These are phyloP conservation scores for Besnoitia besnoiti DNA, from an alignment of 169 alveolate genomes.

Conservation along the genomic window DNA sequence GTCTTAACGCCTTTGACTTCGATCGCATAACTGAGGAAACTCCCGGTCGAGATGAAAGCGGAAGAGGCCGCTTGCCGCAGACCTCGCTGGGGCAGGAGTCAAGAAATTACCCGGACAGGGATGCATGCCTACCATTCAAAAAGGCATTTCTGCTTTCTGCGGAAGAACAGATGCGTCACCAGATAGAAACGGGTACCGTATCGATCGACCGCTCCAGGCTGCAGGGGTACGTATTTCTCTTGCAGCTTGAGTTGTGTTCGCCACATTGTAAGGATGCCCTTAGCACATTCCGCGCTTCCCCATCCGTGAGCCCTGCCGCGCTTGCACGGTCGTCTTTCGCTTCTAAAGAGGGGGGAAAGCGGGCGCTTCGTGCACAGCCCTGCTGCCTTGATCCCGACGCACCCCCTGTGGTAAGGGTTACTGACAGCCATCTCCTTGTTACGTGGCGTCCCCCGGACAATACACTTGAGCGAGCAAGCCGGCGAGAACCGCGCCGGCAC, in stretches of 20 bases:
- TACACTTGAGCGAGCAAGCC: neutral
- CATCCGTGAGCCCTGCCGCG: too few species aligned
- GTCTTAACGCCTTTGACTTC: conserved; percentile 19
- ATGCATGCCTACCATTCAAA: too few species aligned
- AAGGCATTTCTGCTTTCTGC: conserved; percentile 26
- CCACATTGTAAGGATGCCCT: neutral
- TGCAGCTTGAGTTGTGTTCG: conserved; percentile 18
- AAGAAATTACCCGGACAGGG: too few species aligned
- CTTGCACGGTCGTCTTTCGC: too few species aligned
- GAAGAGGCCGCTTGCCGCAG: neutral
- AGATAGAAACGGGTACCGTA: neutral
- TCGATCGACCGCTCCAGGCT: neutral
- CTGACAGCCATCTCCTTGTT: conserved; percentile 11
- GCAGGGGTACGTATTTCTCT: neutral
- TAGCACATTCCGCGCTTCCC: too few species aligned
- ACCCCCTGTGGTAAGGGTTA: neutral
- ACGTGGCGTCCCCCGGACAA: neutral
- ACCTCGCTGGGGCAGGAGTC: too few species aligned
- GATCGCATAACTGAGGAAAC: neutral
- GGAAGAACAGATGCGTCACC: neutral
- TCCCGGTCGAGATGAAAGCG: neutral
- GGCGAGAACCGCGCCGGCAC: neutral
- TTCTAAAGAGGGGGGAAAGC: too few species aligned
- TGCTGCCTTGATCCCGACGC: too few species aligned
- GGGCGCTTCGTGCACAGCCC: too few species aligned